These are phyloP conservation scores for Dipteronia dyeriana DNA, from an alignment of 345 rosid species.

Conservation along the genomic window DNA sequence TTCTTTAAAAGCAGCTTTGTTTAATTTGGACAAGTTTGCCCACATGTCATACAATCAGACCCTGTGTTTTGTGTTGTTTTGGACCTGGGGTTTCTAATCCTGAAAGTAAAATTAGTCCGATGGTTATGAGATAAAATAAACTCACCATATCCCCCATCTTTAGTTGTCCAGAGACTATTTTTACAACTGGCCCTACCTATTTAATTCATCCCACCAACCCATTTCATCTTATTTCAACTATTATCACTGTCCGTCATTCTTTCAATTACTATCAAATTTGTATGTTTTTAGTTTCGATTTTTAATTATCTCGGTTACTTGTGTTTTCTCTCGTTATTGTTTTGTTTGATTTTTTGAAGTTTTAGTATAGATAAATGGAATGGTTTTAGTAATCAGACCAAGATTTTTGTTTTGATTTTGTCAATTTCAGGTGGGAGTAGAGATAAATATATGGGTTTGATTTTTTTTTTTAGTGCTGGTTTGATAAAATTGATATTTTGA, in stretches of 20 bases:
- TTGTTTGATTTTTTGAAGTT: background rate
- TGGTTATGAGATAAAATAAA: no score
- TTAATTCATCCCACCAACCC: no score
- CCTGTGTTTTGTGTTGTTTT: no score
- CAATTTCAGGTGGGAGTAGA: background rate
- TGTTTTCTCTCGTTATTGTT: background rate
- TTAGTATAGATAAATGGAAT: background rate
- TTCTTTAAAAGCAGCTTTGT: background rate
- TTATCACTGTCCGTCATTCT: conserved; percentile 38
- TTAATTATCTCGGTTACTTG: background rate
- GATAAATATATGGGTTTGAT: background rate
- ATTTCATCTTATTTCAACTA: background rate
- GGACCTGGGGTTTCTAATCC: no score
- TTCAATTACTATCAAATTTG: background rate
- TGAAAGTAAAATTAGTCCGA: no score
- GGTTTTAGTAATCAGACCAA: background rate
- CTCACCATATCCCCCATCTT: no score
- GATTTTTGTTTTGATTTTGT: background rate
- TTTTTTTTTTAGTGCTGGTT: no score
- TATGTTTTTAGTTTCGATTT: background rate
- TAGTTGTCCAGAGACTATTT: no score
- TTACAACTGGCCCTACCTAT: no score
- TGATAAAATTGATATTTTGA: no score
- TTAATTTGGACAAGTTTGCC: background rate
- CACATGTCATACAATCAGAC: background rate